These are phyloP conservation scores for Clavispora fructus DNA, from an alignment of 805 yeast species.

Conservation along the genomic window DNA sequence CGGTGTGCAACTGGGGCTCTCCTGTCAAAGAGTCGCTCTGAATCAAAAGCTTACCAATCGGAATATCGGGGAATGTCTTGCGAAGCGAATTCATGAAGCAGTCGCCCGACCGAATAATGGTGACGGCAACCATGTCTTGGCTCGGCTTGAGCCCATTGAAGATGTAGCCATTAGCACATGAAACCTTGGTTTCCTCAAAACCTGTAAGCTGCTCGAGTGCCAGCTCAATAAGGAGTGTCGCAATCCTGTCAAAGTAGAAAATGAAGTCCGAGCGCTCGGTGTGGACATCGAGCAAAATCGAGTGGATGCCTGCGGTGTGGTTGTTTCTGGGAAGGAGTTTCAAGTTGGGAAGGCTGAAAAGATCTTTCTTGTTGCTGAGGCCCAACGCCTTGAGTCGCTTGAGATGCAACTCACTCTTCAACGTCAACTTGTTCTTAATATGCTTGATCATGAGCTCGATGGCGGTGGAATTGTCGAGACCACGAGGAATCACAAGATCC, in stretches of 20 bases:
- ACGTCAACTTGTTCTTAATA: conserved; percentile 61
- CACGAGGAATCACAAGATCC: conserved; percentile 86
- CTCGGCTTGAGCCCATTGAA: conserved; percentile 38
- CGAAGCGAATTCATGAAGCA: conserved; percentile 79
- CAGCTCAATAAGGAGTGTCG: conserved; percentile 60
- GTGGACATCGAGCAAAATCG: conserved; percentile 54
- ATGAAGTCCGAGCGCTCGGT: conserved; percentile 73
- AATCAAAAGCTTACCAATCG: conserved; percentile 77
- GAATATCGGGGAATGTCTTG: conserved; percentile 70
- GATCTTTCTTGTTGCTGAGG: conserved; percentile 26
- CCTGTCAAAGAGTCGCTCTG: conserved; percentile 88
- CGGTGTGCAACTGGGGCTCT: conserved; percentile 89
- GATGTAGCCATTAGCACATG: conserved; percentile 16
- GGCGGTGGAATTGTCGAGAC: conserved; percentile 77
- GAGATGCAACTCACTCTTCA: conserved; percentile 66
- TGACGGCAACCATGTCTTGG: conserved; percentile 63
- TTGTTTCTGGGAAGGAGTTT: conserved; percentile 45
- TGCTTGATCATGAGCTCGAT: conserved; percentile 75
- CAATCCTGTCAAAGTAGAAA: conserved; percentile 81
- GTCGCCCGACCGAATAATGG: conserved; percentile 86
- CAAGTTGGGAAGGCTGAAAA: conserved; percentile 25
- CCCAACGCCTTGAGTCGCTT: conserved; percentile 58
- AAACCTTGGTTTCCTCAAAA: conserved; percentile 30
- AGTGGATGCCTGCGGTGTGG: conserved; percentile 68
- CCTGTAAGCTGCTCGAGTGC: conserved; percentile 53